These are phyloP conservation scores for Fusarium austroafricanum DNA, from an alignment of 2,329 filamentous ascomycete species.

Conservation along the genomic window DNA sequence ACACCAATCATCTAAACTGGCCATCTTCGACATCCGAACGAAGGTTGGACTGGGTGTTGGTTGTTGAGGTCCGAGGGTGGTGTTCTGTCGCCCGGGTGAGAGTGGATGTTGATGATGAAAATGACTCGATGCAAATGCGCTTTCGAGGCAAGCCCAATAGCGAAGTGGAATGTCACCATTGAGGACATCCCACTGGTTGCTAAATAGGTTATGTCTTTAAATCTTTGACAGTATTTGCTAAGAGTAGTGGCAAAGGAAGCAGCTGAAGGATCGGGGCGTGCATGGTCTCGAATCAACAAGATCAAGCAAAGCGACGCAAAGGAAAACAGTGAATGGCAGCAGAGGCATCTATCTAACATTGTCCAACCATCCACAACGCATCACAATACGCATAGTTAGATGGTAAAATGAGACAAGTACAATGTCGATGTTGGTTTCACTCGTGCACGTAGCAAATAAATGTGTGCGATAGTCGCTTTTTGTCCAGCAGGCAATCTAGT, in stretches of 20 bases:
- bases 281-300: conserved; percentile 3
- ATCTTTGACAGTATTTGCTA: conserved; percentile 32
- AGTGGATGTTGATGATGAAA: neutral
- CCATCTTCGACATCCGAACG: neutral
- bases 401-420: conserved; percentile 22
- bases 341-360: conserved; percentile 29
- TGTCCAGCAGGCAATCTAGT: neutral
- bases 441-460: neutral
- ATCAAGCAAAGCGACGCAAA: conserved; percentile 11
- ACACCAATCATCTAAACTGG: conserved; percentile 14
- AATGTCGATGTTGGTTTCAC: conserved; percentile 1
- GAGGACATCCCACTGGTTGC: neutral
- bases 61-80: neutral
- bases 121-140: neutral
- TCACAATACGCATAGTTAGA: conserved; percentile 13
- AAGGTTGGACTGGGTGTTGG: neutral
- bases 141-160: neutral
- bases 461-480: neutral
- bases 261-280: neutral
- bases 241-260: conserved; percentile 2
- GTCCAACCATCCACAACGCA: conserved; percentile 6
- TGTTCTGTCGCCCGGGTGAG: neutral
- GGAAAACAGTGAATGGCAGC: conserved; percentile 3
- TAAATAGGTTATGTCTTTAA: conserved; percentile 2
- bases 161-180: conserved; percentile 8